Percentiles rank a stretch among this genome's conserved stretches.
phyloP scores from a whole-genome alignment of 768 basidiomycete genomes.

The Nidularia sp. region DNA sequence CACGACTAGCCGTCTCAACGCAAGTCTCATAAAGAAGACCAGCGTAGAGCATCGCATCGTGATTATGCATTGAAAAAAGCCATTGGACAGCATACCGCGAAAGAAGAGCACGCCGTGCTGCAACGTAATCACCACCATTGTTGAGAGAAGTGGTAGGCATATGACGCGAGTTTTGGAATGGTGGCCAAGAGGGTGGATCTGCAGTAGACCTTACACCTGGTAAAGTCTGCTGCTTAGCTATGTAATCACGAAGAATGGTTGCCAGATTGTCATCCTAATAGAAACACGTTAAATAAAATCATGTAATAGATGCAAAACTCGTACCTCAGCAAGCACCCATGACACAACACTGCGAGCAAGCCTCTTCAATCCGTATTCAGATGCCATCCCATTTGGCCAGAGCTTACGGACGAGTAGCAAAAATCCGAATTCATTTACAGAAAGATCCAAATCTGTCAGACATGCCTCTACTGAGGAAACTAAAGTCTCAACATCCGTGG shows the following conservation, averaged over 20 bases:
- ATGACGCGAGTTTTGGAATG: conserved; percentile 27
- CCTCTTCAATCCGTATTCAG: conserved; percentile 65
- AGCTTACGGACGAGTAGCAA: conserved; percentile 63
- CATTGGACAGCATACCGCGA: conserved; percentile 59
- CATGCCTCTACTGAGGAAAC: conserved; percentile 70
- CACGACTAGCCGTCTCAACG: conserved; percentile 32
- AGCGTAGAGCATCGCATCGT: conserved; percentile 50
- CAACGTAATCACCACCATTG: conserved; percentile 71
- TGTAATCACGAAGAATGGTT: conserved; percentile 61
- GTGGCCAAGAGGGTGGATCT: conserved; percentile 56
- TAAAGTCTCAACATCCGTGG: conserved; percentile 68
- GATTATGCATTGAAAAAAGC: conserved; percentile 66
- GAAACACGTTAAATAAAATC: background rate
- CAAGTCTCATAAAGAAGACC: conserved; percentile 50
- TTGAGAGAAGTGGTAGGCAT: conserved; percentile 34
- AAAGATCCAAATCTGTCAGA: conserved; percentile 65
- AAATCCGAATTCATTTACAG: conserved; percentile 72
- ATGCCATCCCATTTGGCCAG: conserved; percentile 72
- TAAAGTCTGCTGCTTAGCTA: conserved; percentile 50
- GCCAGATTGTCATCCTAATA: conserved; percentile 64
- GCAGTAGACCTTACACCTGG: conserved; percentile 57
- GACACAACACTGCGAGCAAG: conserved; percentile 52
- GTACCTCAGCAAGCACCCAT: conserved; percentile 77
- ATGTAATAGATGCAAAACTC: background rate
- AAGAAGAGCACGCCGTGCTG: conserved; percentile 50